A percentile compares a stretch with the other conserved stretches of the same genome.
phyloP scores from a whole-genome alignment of 2,329 filamentous ascomycete species.

The Orbilia brochopaga region DNA sequence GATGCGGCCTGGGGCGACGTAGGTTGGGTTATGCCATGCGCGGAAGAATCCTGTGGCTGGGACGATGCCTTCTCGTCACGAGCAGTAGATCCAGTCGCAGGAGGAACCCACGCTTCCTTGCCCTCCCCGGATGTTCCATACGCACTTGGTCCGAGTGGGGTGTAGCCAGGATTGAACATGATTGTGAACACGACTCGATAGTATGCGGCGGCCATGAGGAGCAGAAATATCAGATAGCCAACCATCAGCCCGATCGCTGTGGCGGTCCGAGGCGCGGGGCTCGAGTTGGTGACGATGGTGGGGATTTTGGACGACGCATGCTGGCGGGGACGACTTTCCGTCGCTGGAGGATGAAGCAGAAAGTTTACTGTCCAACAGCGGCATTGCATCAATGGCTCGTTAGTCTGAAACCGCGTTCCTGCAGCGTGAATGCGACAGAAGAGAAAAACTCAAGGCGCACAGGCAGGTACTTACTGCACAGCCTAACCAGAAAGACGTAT shows the following conservation, averaged over 20 bases:
- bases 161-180: slow-evolving; percentile 72
- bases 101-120: slow-evolving; percentile 40
- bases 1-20: slow-evolving; percentile 16
- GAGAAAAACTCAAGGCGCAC: slow-evolving; percentile 7
- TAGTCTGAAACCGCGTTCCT: slow-evolving; percentile 9
- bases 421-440: slow-evolving; percentile 6
- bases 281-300: slow-evolving; percentile 16
- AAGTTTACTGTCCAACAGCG: slow-evolving; percentile 32
- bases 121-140: slow-evolving; percentile 43
- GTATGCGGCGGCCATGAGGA: slow-evolving; percentile 71
- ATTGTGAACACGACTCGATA: slow-evolving; percentile 73
- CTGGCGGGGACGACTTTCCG: slow-evolving; percentile 2
- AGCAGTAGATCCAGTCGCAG: slow-evolving; percentile 6
- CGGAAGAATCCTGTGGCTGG: slow-evolving; percentile 10
- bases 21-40: background rate
- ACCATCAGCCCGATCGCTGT: slow-evolving; percentile 73
- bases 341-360: slow-evolving; percentile 37
- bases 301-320: slow-evolving; percentile 15
- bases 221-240: slow-evolving; percentile 73
- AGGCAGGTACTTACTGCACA: slow-evolving; percentile 67
- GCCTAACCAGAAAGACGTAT: slow-evolving; percentile 71
- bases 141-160: slow-evolving; percentile 65
- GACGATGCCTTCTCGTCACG: slow-evolving; percentile 24
- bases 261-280: slow-evolving; percentile 56
- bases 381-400: slow-evolving; percentile 2